A percentile compares a stretch with the other conserved stretches of the same genome.
Conservation (phyloP, 2,329 filamentous ascomycete species). For the Erysiphe pulchra region DNA sequence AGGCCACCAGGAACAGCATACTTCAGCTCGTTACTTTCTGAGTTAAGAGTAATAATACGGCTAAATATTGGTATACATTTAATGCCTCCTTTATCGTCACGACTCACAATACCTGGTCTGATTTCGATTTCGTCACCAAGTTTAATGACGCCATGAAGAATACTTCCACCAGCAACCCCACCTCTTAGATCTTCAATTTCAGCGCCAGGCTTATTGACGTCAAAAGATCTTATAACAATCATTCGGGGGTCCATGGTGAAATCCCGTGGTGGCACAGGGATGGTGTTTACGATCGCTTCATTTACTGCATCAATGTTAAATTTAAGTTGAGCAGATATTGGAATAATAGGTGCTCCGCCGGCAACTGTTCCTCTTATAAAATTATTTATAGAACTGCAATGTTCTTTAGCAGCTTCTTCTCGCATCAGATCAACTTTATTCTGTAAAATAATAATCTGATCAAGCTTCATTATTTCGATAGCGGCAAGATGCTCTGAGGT, state of each 20-base stretch:
- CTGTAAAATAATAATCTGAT: constrained; percentile 97
- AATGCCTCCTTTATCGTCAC: constrained; percentile 78
- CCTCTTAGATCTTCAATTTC: constrained; percentile 97
- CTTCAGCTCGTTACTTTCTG: constrained; percentile 94
- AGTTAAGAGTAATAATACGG: constrained; percentile 81
- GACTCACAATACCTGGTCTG: constrained; percentile 89
- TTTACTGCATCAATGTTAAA: constrained; percentile 99
- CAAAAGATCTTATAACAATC: constrained; percentile 98
- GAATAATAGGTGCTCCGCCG: constrained; percentile 82
- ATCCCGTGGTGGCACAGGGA: constrained; percentile 74
- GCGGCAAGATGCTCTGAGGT: constrained; percentile 96
- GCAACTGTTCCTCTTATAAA: constrained; percentile 96
- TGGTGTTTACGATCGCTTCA: constrained; percentile 84
- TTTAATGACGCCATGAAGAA: constrained; percentile 90
- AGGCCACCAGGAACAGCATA: constrained; percentile 93
- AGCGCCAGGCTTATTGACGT: constrained; percentile 98
- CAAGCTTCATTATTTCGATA: constrained; percentile 99
- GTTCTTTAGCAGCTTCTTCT: constrained; percentile 75
- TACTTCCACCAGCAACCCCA: constrained; percentile 91
- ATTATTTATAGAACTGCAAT: constrained; percentile 93
- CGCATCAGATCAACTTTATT: constrained; percentile 99
- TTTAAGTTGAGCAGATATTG: constrained; percentile 92
- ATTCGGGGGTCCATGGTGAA: constrained; percentile 86
- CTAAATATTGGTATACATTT: constrained; percentile 96
- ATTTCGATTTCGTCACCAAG: constrained; percentile 97